These are phyloP conservation scores for Aspergillus diversus DNA, from an alignment of 495 filamentous ascomycete species.

Conservation along the genomic window DNA sequence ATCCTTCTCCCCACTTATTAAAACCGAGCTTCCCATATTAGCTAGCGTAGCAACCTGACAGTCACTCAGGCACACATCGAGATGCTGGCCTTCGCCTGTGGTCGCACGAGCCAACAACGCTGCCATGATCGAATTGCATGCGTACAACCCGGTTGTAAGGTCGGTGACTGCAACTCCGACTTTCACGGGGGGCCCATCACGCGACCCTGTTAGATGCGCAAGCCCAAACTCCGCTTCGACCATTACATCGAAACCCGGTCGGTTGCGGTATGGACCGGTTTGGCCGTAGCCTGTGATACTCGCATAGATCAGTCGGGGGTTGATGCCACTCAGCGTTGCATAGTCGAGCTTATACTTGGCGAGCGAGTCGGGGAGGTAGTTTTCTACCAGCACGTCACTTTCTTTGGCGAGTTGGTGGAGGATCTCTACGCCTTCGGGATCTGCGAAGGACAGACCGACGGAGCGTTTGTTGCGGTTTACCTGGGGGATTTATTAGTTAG, in stretches of 20 bases:
- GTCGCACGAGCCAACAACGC: constrained; percentile 72
- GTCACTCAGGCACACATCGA: constrained; percentile 89
- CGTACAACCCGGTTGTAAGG: constrained; percentile 93
- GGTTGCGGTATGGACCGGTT: constrained; percentile 84
- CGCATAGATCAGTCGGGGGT: constrained; percentile 72
- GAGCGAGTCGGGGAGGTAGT: constrained; percentile 90
- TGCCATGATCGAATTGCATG: constrained; percentile 94
- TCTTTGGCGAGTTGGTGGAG: constrained; percentile 81
- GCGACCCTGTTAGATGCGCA: constrained; percentile 93
- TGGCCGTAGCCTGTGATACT: constrained; percentile 83
- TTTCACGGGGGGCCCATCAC: constrained; percentile 92
- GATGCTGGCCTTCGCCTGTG: constrained; percentile 83
- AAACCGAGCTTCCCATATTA: constrained; percentile 88
- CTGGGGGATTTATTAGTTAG: constrained; percentile 42
- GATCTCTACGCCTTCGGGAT: constrained; percentile 79
- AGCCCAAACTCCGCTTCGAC: constrained; percentile 97
- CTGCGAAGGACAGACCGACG: constrained; percentile 85
- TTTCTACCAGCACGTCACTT: constrained; percentile 94
- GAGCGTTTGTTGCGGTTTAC: constrained; percentile 98
- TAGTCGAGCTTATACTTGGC: constrained; percentile 92
- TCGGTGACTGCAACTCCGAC: constrained; percentile 97
- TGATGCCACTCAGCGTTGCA: constrained; percentile 73
- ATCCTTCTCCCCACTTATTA: constrained; percentile 89
- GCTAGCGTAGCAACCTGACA: constrained; percentile 91
- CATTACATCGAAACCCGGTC: constrained; percentile 98